phyloP scores from a whole-genome alignment of 352 stramenopile species.

The Globisporangium nagaii region DNA sequence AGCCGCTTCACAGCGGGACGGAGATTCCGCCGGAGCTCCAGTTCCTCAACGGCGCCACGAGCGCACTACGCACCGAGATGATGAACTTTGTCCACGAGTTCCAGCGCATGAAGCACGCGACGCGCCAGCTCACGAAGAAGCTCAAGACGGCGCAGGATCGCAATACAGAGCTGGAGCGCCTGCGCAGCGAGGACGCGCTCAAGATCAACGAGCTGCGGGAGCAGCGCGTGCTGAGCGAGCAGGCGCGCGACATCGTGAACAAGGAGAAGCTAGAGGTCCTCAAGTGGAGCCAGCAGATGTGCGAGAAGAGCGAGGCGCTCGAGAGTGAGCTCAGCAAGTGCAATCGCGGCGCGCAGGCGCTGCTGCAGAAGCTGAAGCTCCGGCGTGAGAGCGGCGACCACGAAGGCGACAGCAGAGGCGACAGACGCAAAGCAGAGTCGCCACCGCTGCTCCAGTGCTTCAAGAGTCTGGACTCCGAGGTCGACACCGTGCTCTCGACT shows the following conservation, averaged over 20 bases:
- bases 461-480: conserved; percentile 13
- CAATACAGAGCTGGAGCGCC: conserved; percentile 33
- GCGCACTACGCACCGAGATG: conserved; percentile 35
- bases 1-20: too few relatives aligned
- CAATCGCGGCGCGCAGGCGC: conserved; percentile 9
- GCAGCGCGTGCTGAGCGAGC: conserved; percentile 37
- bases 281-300: conserved; percentile 55
- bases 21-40: conserved; percentile 28
- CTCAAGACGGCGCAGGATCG: conserved; percentile 24
- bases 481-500: conserved; percentile 15
- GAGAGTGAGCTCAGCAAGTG: conserved; percentile 30
- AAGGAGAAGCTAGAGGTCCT: conserved; percentile 60
- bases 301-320: conserved; percentile 41
- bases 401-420: not conserved
- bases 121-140: conserved; percentile 27
- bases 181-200: conserved; percentile 25
- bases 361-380: conserved; percentile 22
- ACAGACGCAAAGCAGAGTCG: not conserved
- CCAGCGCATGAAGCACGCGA: conserved; percentile 28
- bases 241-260: conserved; percentile 53
- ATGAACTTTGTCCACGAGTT: conserved; percentile 50
- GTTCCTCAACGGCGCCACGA: conserved; percentile 39
- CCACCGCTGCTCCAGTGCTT: conserved; percentile 11
- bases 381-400: not conserved
- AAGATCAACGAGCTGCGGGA: conserved; percentile 37